Evolutionary conservation across 495 filamentous ascomycete species (phyloP), one percentile per base, ranked within the genome.

Genomic region (Pseudevernia furfuracea): DNA sequence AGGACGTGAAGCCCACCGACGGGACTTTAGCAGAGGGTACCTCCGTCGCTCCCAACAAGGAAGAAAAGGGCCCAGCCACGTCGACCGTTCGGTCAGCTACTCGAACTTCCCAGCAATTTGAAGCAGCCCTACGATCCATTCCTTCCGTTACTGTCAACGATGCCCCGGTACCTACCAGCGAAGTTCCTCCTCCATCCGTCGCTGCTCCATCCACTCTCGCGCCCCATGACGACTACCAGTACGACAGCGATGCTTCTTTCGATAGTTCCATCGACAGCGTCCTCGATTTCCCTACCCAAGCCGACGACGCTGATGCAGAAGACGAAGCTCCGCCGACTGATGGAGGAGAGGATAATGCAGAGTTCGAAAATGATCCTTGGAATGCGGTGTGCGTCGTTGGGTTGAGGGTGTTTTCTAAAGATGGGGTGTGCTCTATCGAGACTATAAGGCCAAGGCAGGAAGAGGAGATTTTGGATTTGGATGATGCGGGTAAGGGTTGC

Each of bases 351-450:
- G 67, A 67, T 10, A 68, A 72, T 28, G 78, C 78, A 57, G 78
- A 81, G 57, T 77, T 80, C 52, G 81, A 77, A 64, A 71, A 68
- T 9, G 83, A 92, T 58, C 88, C 89, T 1, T 96, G 91, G 91
- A 94, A 95, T 72, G 90, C 91, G 0, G 84, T 93, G 1, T 90
- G 84, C 52, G 89, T 92, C 3, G 83, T 94, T 0, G 90, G 91
- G 0, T 70, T 96, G 55, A 79, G 87, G 38, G 84, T 96, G 2
- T 94, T 90, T 72, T 85, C 76, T 32, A 81, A 84, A 69, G 83
- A 85, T 64, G 74, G 77, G 9, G 74, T 77, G 49, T 75, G 85
- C 37, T 76, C 73, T 28, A 74, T 86, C 34, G 76, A 85, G 67
- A 82, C 85, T 38, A 70, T 85, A 4, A 75, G 77, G 30, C 81